A percentile compares a stretch with the other conserved stretches of the same genome.
Conservation (phyloP, 192 early-diverging fungal species). For the Coemansia sp. region DNA sequence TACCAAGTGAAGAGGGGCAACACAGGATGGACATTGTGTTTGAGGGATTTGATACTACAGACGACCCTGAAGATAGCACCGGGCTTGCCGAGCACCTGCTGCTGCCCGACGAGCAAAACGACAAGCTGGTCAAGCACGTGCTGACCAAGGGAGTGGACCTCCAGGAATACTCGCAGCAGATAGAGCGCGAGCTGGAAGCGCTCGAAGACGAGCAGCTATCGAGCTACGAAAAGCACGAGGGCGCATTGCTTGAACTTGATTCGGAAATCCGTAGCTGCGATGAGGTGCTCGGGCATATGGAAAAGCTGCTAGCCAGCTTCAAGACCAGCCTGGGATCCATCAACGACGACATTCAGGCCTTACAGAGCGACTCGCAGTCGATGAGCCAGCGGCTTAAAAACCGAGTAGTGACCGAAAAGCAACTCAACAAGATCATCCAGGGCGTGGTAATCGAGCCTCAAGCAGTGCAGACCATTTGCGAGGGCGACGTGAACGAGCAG, state of each 20-base stretch:
- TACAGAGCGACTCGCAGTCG: constrained; percentile 77
- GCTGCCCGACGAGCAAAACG: constrained; percentile 70
- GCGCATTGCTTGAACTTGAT: constrained; percentile 36
- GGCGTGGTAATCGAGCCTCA: constrained; percentile 80
- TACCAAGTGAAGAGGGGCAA: too few relatives aligned
- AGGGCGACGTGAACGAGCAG: constrained; percentile 88
- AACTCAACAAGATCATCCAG: constrained; percentile 73
- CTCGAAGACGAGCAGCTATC: constrained; percentile 67
- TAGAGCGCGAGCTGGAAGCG: constrained; percentile 68
- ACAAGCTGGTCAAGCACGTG: constrained; percentile 78
- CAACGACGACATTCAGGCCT: constrained; percentile 78
- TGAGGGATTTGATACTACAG: constrained; percentile 42
- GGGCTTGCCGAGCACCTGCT: constrained; percentile 6
- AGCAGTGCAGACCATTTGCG: constrained; percentile 79
- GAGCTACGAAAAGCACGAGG: constrained; percentile 43
- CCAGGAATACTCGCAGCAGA: constrained; percentile 75
- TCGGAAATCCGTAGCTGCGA: constrained; percentile 63
- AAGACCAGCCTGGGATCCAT: constrained; percentile 86
- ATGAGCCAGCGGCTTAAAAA: constrained; percentile 86
- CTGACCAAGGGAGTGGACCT: constrained; percentile 81
- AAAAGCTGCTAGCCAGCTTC: constrained; percentile 77
- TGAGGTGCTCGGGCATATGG: constrained; percentile 81
- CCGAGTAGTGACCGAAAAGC: constrained; percentile 73
- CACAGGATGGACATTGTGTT: constrained; percentile 25
- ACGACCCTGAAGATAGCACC: constrained; percentile 11